Base-by-base conservation (phyloP, 2,329 filamentous ascomycete genomes). In the Biscogniauxia sp. region DNA sequence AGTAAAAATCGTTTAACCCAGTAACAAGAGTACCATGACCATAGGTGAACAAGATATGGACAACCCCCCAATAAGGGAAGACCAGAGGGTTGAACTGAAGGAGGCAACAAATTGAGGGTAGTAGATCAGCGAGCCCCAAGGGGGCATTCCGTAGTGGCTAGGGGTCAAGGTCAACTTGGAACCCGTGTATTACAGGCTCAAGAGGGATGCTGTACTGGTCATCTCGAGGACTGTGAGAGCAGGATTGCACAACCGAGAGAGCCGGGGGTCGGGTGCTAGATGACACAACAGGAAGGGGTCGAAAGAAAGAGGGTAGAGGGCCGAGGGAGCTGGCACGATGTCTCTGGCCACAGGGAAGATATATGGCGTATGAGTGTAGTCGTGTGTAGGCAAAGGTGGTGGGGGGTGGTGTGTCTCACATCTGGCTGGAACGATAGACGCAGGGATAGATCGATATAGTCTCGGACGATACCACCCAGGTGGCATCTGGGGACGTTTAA, bases 381-480 rank as follows among this genome's bases (percentile, higher is more conserved):
- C 45, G 41, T 57, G 53, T 57, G 57, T 32, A 13, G 28, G 11
- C 41, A 53, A 61, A 58, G 55, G 20, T 58, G 56, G 57, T 53
- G 64, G 60, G 62, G 63, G 64, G 58, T 58, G 51, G 54, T 53
- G 56, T 69, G 68, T 69, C 66, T 69, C 56, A 64, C 63, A 56
- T 54, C 58, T 20, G 54, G 54, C 62, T 62, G 58, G 62, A 59
- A 64, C 61, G 58, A 60, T 58, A 56, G 54, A 53, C 52, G 61
- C 57, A 65, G 61, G 58, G 59, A 64, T 58, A 60, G 37, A 15
- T 26, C 41, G 28, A 55, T 56, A 55, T 59, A 59, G 56, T 61
- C 54, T 56, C 51, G 54, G 51, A 61, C 56, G 61, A 57, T 60
- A 63, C 55, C 54, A 2, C 15, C 17, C 51, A 17, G 50, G 63